Evolutionary conservation across 2,329 filamentous ascomycete genomes (phyloP).

Genomic region (Paracamarosporium sp.): DNA sequence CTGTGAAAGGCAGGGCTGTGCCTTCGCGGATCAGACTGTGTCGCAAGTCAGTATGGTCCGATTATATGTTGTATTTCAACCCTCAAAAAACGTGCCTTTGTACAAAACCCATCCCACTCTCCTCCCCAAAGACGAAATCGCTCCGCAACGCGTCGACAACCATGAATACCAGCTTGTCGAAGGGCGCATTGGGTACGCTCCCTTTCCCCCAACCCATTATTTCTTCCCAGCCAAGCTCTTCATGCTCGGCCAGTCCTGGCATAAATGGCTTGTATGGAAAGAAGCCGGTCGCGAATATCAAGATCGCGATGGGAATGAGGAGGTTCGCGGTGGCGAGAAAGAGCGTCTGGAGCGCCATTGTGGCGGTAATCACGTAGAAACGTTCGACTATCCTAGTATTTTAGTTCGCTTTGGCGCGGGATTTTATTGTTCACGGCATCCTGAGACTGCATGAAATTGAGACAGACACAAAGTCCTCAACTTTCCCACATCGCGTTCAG

Average conservation of each 20-base stretch:
- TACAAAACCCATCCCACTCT: slow-evolving; percentile 84
- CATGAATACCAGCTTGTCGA: slow-evolving; percentile 95
- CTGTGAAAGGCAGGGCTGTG: slow-evolving; percentile 88
- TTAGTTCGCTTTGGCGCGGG: not conserved
- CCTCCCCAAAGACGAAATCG: slow-evolving; percentile 87
- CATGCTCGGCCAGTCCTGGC: slow-evolving; percentile 78
- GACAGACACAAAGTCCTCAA: slow-evolving; percentile 10
- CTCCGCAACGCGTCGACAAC: slow-evolving; percentile 89
- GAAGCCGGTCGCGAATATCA: slow-evolving; percentile 85
- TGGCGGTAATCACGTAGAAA: not conserved
- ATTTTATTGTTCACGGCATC: not conserved
- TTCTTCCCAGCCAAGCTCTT: slow-evolving; percentile 59
- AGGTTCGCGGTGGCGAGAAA: slow-evolving; percentile 73
- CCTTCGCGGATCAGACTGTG: slow-evolving; percentile 81
- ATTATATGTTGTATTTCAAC: too few relatives aligned
- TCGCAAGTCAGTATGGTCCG: slow-evolving; percentile 4
- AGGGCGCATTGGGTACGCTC: slow-evolving; percentile 68
- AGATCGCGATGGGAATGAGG: slow-evolving; percentile 72
- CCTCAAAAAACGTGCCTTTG: slow-evolving; percentile 87
- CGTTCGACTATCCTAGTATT: not conserved
- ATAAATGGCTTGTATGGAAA: slow-evolving; percentile 97
- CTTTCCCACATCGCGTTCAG: slow-evolving; percentile 22
- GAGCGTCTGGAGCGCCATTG: slow-evolving; percentile 35
- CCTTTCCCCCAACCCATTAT: slow-evolving; percentile 37
- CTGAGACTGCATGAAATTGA: slow-evolving; percentile 28